A percentile compares a stretch with the other conserved stretches of the same genome.
These are phyloP conservation scores for Bretschneidera sinensis DNA, from an alignment of 345 rosid genomes.

Conservation along the genomic window DNA sequence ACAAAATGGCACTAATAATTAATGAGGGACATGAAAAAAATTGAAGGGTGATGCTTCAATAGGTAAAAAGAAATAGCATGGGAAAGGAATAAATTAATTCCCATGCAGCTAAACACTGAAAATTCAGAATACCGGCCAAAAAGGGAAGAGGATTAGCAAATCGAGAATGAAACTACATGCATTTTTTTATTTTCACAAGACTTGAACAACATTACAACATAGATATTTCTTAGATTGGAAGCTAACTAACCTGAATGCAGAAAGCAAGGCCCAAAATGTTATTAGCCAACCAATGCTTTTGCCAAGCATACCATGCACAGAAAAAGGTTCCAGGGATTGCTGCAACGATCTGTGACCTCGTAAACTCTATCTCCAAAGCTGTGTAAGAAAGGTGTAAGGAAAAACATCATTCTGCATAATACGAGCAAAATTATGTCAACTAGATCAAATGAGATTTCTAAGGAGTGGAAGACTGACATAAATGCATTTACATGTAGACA, in stretches of 20 bases:
- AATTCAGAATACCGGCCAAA: no score
- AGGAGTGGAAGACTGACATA: conserved; percentile 1
- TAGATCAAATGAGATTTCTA: conserved; percentile 21
- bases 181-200: no score
- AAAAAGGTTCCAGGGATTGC: conserved; percentile 96
- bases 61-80: no score
- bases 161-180: no score
- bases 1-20: no score
- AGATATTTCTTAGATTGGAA: conserved; percentile 3
- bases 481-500: not conserved
- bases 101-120: no score
- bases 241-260: conserved; percentile 88
- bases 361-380: conserved; percentile 97
- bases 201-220: no score
- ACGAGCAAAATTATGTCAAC: conserved; percentile 29
- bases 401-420: conserved; percentile 39
- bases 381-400: conserved; percentile 37
- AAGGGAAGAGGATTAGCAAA: no score
- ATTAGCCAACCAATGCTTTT: conserved; percentile 99
- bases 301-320: conserved; percentile 96
- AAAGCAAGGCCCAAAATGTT: conserved; percentile 90
- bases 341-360: conserved; percentile 85
- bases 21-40: no score
- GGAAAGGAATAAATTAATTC: no score
- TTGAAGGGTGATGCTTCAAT: no score